A percentile compares a stretch with the other conserved stretches of the same genome.
These are phyloP conservation scores for Penicillium thymicola DNA, from an alignment of 2,329 filamentous ascomycete genomes.

Conservation along the genomic window DNA sequence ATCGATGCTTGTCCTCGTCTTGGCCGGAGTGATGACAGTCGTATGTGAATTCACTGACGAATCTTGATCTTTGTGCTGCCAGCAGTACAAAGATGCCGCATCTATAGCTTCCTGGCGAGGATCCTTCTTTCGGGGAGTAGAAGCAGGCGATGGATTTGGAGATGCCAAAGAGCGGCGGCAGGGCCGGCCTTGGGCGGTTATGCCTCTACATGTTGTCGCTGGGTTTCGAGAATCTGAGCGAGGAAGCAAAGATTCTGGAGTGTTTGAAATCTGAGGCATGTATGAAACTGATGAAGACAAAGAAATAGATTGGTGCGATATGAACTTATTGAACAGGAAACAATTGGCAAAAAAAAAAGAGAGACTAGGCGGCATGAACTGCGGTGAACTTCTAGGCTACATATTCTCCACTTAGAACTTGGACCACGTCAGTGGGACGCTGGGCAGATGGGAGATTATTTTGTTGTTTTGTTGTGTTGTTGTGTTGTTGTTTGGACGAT, in stretches of 20 bases:
- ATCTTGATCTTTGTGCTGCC: constrained; percentile 92
- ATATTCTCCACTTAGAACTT: constrained; percentile 3
- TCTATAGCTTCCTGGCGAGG: constrained; percentile 25
- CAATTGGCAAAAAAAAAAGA: neutral
- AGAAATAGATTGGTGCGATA: neutral
- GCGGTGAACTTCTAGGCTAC: constrained; percentile 8
- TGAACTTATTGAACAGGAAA: neutral
- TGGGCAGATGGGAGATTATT: neutral
- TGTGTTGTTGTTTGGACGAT: neutral
- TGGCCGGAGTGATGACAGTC: constrained; percentile 42
- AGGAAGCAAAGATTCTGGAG: constrained; percentile 74
- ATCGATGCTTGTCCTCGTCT: constrained; percentile 76
- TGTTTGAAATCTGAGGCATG: constrained; percentile 68
- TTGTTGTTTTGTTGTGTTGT: neutral
- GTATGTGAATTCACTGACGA: constrained; percentile 18
- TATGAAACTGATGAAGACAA: neutral
- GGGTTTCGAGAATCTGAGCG: constrained; percentile 84
- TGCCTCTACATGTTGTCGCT: constrained; percentile 78
- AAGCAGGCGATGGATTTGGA: constrained; percentile 30
- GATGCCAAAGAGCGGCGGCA: constrained; percentile 71
- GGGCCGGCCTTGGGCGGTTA: constrained; percentile 76
- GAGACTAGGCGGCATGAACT: neutral
- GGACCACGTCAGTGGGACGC: neutral
- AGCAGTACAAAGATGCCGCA: constrained; percentile 66
- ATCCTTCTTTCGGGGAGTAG: constrained; percentile 25